Conservation (phyloP, 2,329 filamentous ascomycete genomes). For the Dryadomyces quercus-mongolicae region DNA sequence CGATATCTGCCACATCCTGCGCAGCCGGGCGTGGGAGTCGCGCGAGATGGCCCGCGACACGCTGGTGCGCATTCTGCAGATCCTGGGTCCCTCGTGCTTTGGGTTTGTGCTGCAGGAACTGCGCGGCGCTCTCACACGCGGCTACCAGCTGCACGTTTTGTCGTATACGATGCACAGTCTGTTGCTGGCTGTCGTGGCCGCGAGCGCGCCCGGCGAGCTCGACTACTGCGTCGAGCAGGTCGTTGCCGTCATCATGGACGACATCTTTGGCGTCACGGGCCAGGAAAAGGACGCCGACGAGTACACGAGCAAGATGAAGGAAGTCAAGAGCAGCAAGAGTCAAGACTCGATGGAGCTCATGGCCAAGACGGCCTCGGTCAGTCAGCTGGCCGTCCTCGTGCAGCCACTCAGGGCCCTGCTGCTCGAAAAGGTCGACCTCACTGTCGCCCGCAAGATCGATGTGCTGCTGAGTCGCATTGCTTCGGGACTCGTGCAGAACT, state of each 20-base stretch:
- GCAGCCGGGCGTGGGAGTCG: conserved; percentile 78
- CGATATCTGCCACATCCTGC: conserved; percentile 84
- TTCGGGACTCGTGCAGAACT: conserved; percentile 71
- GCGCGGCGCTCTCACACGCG: conserved; percentile 66
- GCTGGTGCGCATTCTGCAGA: conserved; percentile 66
- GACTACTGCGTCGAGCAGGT: conserved; percentile 77
- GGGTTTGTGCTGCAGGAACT: conserved; percentile 91
- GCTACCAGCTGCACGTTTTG: conserved; percentile 88
- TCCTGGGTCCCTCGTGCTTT: conserved; percentile 74
- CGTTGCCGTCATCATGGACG: conserved; percentile 84
- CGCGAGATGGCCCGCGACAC: conserved; percentile 86
- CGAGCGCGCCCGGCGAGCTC: conserved; percentile 64
- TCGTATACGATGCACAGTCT: conserved; percentile 93
- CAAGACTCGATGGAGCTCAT: conserved; percentile 95
- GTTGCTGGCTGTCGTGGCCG: conserved; percentile 60
- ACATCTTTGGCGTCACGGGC: conserved; percentile 84
- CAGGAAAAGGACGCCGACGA: conserved; percentile 96
- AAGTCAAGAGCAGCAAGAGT: conserved; percentile 96
- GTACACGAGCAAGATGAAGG: conserved; percentile 90
- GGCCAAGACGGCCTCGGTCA: conserved; percentile 68
- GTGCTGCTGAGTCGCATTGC: conserved; percentile 75
- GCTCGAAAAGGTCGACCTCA: conserved; percentile 71
- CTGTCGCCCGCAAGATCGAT: conserved; percentile 80
- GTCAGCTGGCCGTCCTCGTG: conserved; percentile 61
- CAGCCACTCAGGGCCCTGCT: conserved; percentile 67